Evolutionary conservation across 2,329 filamentous ascomycete genomes (phyloP), one percentile per base, ranked within the genome.

Genomic region (Colletotrichum sublineola): DNA sequence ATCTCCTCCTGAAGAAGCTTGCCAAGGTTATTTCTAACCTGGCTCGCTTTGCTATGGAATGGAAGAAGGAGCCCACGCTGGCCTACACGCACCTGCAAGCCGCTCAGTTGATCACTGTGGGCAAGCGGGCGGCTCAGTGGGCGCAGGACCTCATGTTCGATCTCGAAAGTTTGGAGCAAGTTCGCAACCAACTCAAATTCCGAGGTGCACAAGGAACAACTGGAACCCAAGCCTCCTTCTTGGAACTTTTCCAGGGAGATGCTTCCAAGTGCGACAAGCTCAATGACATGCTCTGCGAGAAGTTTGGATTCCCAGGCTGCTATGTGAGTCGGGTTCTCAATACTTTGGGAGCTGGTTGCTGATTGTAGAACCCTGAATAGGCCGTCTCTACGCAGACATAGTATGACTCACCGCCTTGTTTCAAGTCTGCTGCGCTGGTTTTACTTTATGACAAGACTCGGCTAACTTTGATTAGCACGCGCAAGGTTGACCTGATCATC

Each of bases 251-350:
- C 14, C 12, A 52, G 29, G 50, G 50, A 31, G 50, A 52, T 14
- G 15, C 14, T 3, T 15, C 24, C 29, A 31, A 52, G 50, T 52
- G 50, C 62, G 86, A 89, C 76, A 68, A 84, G 74, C 82, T 91
- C 7, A 91, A 91, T 75, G 84, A 85, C 63, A 81, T 88, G 1
- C 82, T 90, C 11, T 90, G 88, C 79, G 65, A 86, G 69, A 89
- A 89, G 78, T 80, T 83, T 42, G 87, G 86, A 18, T 91, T 91
- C 80, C 80, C 84, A 0, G 77, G 71, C 42, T 84, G 81, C 77
- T 89, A 88, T 74, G 82, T 79, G 57, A 38, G 36, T 38, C 9
- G 36, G 36, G 9, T 38, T 8, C 36, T 38, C 36, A 9, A 38
- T 11, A 9, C 11, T 38, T 38, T 6, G 36, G 36, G 36, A 9